Percentiles rank a stretch among this genome's conserved stretches.
phyloP scores from a whole-genome alignment of 2,329 filamentous ascomycete genomes.

The Colletotrichum sublineola region DNA sequence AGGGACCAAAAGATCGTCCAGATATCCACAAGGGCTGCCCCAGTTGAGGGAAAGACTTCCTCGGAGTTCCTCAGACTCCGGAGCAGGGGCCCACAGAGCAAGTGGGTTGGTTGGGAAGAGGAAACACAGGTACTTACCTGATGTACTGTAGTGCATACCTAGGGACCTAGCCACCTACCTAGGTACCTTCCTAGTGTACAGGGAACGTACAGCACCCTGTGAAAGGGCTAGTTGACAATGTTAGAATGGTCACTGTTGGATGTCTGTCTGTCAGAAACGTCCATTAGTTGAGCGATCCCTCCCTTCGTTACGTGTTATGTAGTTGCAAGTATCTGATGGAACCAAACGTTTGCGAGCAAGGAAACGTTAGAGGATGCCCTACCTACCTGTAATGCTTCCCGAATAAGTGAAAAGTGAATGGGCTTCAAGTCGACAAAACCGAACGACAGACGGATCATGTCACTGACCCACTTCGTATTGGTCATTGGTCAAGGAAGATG shows the following conservation, averaged over 20 bases:
- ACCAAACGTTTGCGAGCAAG: neutral
- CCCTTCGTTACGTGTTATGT: too few relatives aligned
- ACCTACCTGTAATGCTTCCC: neutral
- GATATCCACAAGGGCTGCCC: slow-evolving; percentile 23
- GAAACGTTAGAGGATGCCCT: neutral
- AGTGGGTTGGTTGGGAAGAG: neutral
- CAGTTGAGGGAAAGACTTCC: neutral
- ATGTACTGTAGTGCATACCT: too few relatives aligned
- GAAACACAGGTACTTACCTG: too few relatives aligned
- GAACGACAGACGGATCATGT: neutral
- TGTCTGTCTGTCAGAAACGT: neutral
- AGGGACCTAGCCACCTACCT: too few relatives aligned
- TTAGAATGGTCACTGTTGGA: neutral
- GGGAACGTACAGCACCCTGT: neutral
- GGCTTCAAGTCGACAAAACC: neutral
- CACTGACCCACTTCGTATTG: neutral
- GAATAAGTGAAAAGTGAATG: neutral
- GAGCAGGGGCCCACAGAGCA: neutral
- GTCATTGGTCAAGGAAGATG: neutral
- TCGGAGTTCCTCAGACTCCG: neutral
- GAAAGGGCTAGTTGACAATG: neutral
- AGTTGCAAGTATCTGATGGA: neutral
- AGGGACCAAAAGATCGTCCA: slow-evolving; percentile 38
- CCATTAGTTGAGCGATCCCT: neutral
- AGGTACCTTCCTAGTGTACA: too few relatives aligned